phyloP scores from a whole-genome alignment of 2,329 filamentous ascomycete genomes.

The Chrysoporthe austroafricana region DNA sequence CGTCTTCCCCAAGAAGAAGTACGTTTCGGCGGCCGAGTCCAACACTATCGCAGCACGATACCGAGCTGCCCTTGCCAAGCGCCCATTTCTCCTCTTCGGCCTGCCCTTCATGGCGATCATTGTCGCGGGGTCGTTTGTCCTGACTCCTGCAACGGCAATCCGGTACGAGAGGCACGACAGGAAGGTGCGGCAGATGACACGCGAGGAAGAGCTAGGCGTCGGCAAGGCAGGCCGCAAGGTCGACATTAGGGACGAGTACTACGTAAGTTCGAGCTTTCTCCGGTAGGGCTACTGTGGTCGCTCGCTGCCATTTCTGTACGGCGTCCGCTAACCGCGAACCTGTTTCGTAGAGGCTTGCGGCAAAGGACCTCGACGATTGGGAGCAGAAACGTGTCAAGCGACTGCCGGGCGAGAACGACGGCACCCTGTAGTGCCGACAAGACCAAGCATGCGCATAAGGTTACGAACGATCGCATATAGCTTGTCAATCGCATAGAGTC shows the following conservation, averaged over 20 bases:
- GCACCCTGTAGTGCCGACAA: conserved; percentile 59
- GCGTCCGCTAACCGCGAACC: conserved; percentile 14
- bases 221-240: conserved; percentile 72
- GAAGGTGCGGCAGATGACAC: conserved; percentile 81
- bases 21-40: conserved; percentile 66
- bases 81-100: conserved; percentile 91
- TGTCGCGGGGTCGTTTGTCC: conserved; percentile 87
- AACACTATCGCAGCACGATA: conserved; percentile 76
- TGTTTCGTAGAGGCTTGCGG: conserved; percentile 68
- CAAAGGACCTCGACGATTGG: conserved; percentile 94
- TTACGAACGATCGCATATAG: neutral
- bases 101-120: conserved; percentile 91
- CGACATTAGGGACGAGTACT: conserved; percentile 85
- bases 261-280: conserved; percentile 58
- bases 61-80: conserved; percentile 72
- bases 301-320: neutral
- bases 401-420: conserved; percentile 87
- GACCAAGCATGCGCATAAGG: neutral
- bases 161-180: conserved; percentile 93
- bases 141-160: conserved; percentile 91
- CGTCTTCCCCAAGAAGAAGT: conserved; percentile 71
- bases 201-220: conserved; percentile 85
- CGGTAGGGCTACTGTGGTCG: neutral
- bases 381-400: conserved; percentile 94
- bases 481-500: conserved; percentile 7